Evolutionary conservation across 148 eudicot genomes (phyloP).

Genomic region (Camellia granthamiana): DNA sequence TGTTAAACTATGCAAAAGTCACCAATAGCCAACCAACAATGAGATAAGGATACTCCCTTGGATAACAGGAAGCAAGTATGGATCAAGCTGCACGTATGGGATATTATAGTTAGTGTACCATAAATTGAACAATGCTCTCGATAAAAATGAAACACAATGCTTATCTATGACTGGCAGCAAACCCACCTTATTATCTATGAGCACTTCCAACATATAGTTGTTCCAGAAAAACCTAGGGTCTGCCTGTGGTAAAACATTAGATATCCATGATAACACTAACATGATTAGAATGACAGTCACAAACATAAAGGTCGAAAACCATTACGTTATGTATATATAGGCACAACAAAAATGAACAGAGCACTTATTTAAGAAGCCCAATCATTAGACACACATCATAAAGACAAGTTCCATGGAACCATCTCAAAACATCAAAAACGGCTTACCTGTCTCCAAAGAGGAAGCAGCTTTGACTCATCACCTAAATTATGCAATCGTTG

Average conservation of each 20-base stretch:
- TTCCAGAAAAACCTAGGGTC: constrained; percentile 96
- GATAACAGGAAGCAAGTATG: constrained; percentile 80
- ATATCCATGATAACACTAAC: not conserved
- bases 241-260: constrained; percentile 58
- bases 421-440: not conserved
- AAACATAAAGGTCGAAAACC: not conserved
- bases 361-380: not conserved
- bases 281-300: not conserved
- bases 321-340: not conserved
- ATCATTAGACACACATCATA: not conserved
- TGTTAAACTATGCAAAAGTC: not conserved
- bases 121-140: not conserved
- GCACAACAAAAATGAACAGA: not conserved
- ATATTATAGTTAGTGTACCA: constrained; percentile 16
- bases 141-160: not conserved
- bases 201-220: constrained; percentile 85
- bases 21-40: constrained; percentile 3
- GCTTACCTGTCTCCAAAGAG: constrained; percentile 96
- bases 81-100: constrained; percentile 68
- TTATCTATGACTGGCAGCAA: not conserved
- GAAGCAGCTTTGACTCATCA: constrained; percentile 82
- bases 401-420: not conserved
- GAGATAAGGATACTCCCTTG: constrained; percentile 94
- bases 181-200: constrained; percentile 86
- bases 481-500: constrained; percentile 79